A percentile compares a stretch with the other conserved stretches of the same genome.
Conservation (phyloP, 164 flowering plant genomes). For the Magnolia kwangsiensis region DNA sequence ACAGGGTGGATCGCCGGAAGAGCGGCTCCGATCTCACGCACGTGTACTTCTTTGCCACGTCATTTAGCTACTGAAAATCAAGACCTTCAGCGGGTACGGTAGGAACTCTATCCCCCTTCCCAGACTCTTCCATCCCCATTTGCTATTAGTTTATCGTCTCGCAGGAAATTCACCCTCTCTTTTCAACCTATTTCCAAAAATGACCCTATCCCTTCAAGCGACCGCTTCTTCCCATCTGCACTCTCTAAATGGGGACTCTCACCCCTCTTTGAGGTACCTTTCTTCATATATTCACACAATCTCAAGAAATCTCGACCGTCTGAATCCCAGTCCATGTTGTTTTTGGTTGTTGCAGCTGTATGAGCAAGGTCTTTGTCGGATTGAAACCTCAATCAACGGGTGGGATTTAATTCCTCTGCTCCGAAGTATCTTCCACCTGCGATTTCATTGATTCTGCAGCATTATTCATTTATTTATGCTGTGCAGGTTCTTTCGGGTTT, state of each 20-base stretch:
- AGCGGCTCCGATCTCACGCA: too few species aligned
- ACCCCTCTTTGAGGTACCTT: conserved; percentile 24
- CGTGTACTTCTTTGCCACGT: too few species aligned
- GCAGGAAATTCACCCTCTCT: background rate
- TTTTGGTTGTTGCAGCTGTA: conserved; percentile 35
- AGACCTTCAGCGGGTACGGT: too few species aligned
- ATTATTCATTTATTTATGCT: background rate
- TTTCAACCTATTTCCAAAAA: conserved; percentile 4
- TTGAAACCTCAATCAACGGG: conserved; percentile 54
- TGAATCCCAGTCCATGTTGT: background rate
- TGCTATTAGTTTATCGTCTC: too few species aligned
- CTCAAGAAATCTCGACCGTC: background rate
- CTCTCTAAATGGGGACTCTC: conserved; percentile 24
- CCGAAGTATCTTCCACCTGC: background rate
- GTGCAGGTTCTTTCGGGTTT: conserved; percentile 36
- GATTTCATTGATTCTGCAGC: background rate
- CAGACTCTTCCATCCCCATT: too few species aligned
- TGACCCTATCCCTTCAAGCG: conserved; percentile 38
- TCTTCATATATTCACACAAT: conserved; percentile 23
- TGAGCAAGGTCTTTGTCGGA: conserved; percentile 51
- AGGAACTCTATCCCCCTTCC: too few species aligned
- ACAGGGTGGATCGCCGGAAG: too few species aligned
- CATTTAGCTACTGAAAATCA: too few species aligned
- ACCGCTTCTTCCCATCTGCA: conserved; percentile 28
- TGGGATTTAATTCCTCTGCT: conserved; percentile 10